Base-by-base conservation (phyloP, 208 protist species). In the Wallacemonas sp. region DNA sequence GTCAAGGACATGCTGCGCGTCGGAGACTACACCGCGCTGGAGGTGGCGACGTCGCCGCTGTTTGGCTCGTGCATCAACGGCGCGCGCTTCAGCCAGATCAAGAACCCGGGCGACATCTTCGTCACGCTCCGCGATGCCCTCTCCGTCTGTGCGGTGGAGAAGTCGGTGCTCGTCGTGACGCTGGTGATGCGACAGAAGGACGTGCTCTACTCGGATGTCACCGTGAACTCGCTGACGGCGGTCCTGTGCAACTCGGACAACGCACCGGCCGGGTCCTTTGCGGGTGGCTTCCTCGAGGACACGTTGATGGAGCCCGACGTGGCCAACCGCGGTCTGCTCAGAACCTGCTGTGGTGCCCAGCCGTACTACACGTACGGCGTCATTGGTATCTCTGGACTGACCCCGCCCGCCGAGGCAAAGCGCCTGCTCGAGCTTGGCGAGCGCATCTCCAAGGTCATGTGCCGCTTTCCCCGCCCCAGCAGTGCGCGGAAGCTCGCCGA, bases 31-130 rank as follows among this genome's bases (percentile, higher is more conserved):
- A 57, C 61, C 14, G 50, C 50, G 2, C 49, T 80, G 38, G 41
- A 57, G 32, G 49, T 64, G 8, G 70, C 76, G 5, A 59, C 63
- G 18, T 87, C 81, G 25, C 81, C 77, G 12, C 71, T 83, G 10
- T 83, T 83, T 36, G 80, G 80, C 3, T 67, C 72, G 1, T 79
- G 70, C 59, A 69, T 83, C 31, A 33, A 70, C 50, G 77, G 64
- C 41, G 74, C 72, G 10, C 74, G 65, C 49, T 77, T 82, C 16
- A 65, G 62, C 28, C 66, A 42, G 2, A 50, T 76, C 2, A 70
- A 68, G 48, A 68, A 49, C 31, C 39, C 71, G 36, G 67, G 63
- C 4, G 71, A 73, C 25, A 48, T 88, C 20, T 61, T 79, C 42
- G 49, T 48, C n/a, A 72, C 71, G 0, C 38, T 88, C 8, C 75